A percentile compares a stretch with the other conserved stretches of the same genome.
Evolutionary conservation across 768 basidiomycete species (phyloP).

Genomic region (Boletus sp.): DNA sequence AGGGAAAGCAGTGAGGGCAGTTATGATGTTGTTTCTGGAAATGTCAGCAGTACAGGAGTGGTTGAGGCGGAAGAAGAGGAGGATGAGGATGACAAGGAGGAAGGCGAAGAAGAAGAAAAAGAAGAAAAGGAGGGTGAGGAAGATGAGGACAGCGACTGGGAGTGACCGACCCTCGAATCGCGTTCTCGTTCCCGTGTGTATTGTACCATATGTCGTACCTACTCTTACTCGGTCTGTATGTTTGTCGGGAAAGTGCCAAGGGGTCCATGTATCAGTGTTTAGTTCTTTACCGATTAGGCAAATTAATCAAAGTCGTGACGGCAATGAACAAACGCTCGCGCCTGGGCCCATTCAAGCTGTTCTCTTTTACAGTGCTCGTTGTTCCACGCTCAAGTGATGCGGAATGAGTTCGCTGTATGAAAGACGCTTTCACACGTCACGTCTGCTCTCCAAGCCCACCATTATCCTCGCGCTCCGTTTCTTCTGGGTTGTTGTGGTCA

Average conservation of each 20-base stretch:
- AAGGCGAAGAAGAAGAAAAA: slow-evolving; percentile 7
- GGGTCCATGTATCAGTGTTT: not conserved
- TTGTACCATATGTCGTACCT: slow-evolving; percentile 18
- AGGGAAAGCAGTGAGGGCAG: slow-evolving; percentile 63
- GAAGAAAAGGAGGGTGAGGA: slow-evolving; percentile 20
- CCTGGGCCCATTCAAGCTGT: not conserved
- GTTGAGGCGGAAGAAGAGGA: slow-evolving; percentile 30
- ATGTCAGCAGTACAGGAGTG: slow-evolving; percentile 40
- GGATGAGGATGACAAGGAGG: slow-evolving; percentile 36
- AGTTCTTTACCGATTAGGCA: slow-evolving; percentile 10
- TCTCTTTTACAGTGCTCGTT: not conserved
- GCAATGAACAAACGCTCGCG: slow-evolving; percentile 1
- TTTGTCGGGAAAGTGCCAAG: not conserved
- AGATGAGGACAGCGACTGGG: slow-evolving; percentile 51
- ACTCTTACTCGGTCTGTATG: not conserved
- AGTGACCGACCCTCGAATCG: slow-evolving; percentile 32
- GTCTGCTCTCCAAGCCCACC: slow-evolving; percentile 28
- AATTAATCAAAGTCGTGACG: slow-evolving; percentile 3
- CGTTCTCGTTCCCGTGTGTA: not conserved
- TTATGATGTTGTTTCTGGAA: slow-evolving; percentile 62
- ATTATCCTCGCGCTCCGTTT: slow-evolving; percentile 44
- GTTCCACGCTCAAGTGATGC: slow-evolving; percentile 18
- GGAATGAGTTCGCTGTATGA: slow-evolving; percentile 29
- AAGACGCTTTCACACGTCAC: slow-evolving; percentile 25
- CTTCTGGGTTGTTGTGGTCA: slow-evolving; percentile 52